phyloP scores from a whole-genome alignment of 331 rosid species.

The Malus hybrid region DNA sequence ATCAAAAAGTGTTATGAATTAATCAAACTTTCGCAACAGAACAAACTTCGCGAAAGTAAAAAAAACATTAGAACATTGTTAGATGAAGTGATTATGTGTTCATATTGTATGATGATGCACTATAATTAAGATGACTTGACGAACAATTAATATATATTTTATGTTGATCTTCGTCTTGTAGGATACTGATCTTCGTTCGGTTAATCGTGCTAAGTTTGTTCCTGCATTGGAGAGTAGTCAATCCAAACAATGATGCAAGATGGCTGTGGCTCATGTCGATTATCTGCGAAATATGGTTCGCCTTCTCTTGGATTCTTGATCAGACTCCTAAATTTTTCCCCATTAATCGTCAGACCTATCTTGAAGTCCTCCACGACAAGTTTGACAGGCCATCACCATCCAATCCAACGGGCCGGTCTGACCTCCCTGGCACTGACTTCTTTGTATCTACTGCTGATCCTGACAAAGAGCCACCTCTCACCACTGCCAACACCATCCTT shows the following conservation, averaged over 20 bases:
- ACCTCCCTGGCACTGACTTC: conserved; percentile 61
- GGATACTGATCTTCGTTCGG: conserved; percentile 56
- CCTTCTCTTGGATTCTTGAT: conserved; percentile 83
- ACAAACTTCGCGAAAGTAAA: not conserved
- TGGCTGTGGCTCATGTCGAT: conserved; percentile 91
- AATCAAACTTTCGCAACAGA: not conserved
- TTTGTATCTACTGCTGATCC: conserved; percentile 93
- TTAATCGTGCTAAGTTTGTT: conserved; percentile 51
- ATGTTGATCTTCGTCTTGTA: conserved; percentile 1
- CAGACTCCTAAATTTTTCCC: conserved; percentile 72
- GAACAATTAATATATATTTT: not conserved
- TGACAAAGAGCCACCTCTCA: conserved; percentile 77
- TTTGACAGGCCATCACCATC: conserved; percentile 68
- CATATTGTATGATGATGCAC: not conserved
- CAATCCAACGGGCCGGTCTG: conserved; percentile 79
- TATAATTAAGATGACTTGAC: not conserved
- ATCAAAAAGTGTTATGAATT: not conserved
- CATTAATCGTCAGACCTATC: conserved; percentile 65
- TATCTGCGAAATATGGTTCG: conserved; percentile 83
- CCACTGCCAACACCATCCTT: conserved; percentile 81
- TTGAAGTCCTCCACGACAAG: conserved; percentile 57
- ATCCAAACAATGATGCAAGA: conserved; percentile 75
- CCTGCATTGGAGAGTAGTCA: conserved; percentile 56
- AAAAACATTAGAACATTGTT: not conserved
- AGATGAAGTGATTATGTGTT: not conserved